Conservation (phyloP, 768 basidiomycete species). For the Lactarius hatsudake region DNA sequence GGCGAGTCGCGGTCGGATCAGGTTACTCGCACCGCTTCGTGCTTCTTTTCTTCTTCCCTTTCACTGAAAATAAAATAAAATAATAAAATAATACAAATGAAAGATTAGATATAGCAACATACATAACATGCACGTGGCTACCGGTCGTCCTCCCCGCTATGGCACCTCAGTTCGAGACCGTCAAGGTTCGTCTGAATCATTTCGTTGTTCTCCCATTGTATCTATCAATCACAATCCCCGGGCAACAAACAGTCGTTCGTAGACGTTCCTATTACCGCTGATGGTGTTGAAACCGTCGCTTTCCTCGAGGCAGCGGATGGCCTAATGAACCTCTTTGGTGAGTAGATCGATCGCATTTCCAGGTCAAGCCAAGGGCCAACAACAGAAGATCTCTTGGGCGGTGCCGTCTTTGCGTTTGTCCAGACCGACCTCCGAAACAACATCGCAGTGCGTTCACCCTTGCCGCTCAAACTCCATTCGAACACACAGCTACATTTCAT, state of each 20-base stretch:
- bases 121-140: conserved; percentile 21
- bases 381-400: conserved; percentile 58
- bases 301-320: conserved; percentile 92
- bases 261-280: conserved; percentile 72
- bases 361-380: background rate
- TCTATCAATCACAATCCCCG: conserved; percentile 7
- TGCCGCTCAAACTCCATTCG: background rate
- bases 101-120: background rate
- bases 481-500: background rate
- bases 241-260: conserved; percentile 67
- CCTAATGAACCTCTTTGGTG: conserved; percentile 70
- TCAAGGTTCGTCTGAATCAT: conserved; percentile 46
- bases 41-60: background rate
- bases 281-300: conserved; percentile 72
- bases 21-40: background rate
- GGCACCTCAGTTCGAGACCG: conserved; percentile 66
- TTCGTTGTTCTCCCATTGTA: background rate
- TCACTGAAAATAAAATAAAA: background rate
- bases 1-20: background rate
- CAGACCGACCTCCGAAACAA: conserved; percentile 69
- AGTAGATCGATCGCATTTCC: conserved; percentile 28
- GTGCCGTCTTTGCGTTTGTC: conserved; percentile 69
- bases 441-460: conserved; percentile 47
- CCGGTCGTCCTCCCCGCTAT: conserved; percentile 31
- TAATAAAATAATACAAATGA: background rate